These are phyloP conservation scores for Gastrolobium bilobum DNA, from an alignment of 306 rosid genomes.

Conservation along the genomic window DNA sequence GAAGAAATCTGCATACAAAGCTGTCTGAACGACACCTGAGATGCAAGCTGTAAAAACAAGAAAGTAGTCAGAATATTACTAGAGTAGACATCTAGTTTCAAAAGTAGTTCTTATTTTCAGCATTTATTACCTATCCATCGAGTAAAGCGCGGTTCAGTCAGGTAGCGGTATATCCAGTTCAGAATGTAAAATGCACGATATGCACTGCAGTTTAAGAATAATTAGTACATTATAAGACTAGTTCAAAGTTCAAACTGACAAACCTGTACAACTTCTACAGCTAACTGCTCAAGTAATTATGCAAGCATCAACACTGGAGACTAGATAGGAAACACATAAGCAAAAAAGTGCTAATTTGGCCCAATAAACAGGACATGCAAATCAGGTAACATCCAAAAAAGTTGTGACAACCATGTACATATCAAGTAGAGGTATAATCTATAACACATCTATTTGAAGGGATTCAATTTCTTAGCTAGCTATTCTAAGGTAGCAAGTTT, in stretches of 20 bases:
- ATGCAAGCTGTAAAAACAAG: slow-evolving; percentile 68
- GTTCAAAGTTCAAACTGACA: slow-evolving; percentile 31
- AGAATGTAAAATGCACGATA: slow-evolving; percentile 94
- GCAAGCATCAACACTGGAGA: slow-evolving; percentile 34
- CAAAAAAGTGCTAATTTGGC: slow-evolving; percentile 16
- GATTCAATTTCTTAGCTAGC: slow-evolving; percentile 2
- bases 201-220: slow-evolving; percentile 73
- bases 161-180: slow-evolving; percentile 97
- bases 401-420: background rate
- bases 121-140: slow-evolving; percentile 82
- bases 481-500: slow-evolving; percentile 2
- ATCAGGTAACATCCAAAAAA: slow-evolving; percentile 2
- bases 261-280: background rate
- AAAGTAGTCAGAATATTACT: slow-evolving; percentile 33
- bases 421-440: slow-evolving; percentile 1
- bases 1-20: slow-evolving; percentile 95
- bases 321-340: background rate
- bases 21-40: slow-evolving; percentile 94
- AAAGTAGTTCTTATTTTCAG: slow-evolving; percentile 16
- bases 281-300: slow-evolving; percentile 2
- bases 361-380: slow-evolving; percentile 31
- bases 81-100: background rate
- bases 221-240: slow-evolving; percentile 19
- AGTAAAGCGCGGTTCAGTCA: slow-evolving; percentile 74
- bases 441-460: slow-evolving; percentile 18